These are phyloP conservation scores for Didymella segeticola DNA, from an alignment of 2,329 filamentous ascomycete genomes.

Conservation along the genomic window DNA sequence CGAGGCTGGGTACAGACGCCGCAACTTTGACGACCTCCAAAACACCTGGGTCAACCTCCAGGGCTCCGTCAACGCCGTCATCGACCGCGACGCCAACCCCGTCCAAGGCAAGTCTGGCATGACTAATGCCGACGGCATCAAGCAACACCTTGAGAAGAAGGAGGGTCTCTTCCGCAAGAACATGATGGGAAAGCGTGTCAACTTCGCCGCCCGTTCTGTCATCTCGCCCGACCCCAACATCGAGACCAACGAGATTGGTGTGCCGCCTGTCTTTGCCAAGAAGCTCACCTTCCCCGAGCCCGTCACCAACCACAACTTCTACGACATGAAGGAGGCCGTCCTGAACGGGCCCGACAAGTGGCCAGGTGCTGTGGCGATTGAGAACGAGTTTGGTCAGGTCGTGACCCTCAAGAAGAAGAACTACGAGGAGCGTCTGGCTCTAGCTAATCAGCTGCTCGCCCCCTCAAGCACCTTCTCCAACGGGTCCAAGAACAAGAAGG, in stretches of 20 bases:
- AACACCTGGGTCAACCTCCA: slow-evolving; percentile 84
- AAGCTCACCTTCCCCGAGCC: slow-evolving; percentile 97
- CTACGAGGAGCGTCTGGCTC: slow-evolving; percentile 81
- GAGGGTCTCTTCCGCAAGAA: slow-evolving; percentile 98
- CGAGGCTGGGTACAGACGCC: slow-evolving; percentile 52
- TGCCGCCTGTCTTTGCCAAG: slow-evolving; percentile 95
- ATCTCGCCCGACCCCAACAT: slow-evolving; percentile 99
- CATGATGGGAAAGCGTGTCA: slow-evolving; percentile 99
- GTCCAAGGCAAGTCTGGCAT: slow-evolving; percentile 78
- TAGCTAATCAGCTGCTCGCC: slow-evolving; percentile 92
- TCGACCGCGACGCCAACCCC: slow-evolving; percentile 88
- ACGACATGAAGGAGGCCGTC: slow-evolving; percentile 93
- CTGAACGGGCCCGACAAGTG: slow-evolving; percentile 94
- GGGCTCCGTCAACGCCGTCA: slow-evolving; percentile 88
- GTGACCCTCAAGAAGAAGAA: slow-evolving; percentile 88
- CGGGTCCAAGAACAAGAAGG: slow-evolving; percentile 89
- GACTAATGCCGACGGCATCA: slow-evolving; percentile 89
- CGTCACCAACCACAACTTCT: slow-evolving; percentile 96
- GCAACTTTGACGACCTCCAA: slow-evolving; percentile 78
- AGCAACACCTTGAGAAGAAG: slow-evolving; percentile 98
- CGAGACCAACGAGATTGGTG: slow-evolving; percentile 98
- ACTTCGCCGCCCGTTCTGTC: slow-evolving; percentile 95
- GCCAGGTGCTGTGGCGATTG: slow-evolving; percentile 92
- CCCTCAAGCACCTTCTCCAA: slow-evolving; percentile 77
- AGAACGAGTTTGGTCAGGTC: slow-evolving; percentile 93